phyloP scores from a whole-genome alignment of 2,329 filamentous ascomycete genomes.

The Alternaria conjuncta region DNA sequence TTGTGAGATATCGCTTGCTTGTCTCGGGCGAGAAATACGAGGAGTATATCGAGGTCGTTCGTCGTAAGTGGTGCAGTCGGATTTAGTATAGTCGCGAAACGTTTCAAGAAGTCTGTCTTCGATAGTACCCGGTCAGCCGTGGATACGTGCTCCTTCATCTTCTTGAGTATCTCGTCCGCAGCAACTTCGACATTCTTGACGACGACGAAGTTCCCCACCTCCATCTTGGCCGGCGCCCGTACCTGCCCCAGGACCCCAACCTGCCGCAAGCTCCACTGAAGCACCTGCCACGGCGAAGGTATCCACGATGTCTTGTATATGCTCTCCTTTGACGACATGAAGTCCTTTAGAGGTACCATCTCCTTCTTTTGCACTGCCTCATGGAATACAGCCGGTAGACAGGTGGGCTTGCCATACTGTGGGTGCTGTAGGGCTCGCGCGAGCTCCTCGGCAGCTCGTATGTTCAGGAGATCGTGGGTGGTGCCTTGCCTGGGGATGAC shows the following conservation, averaged over 20 bases:
- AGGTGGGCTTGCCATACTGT: conserved; percentile 81
- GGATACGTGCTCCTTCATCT: conserved; percentile 43
- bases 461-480: conserved; percentile 56
- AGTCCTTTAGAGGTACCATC: conserved; percentile 74
- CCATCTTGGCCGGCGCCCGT: conserved; percentile 61
- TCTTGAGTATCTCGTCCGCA: conserved; percentile 50
- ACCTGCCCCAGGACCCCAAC: conserved; percentile 62
- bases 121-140: conserved; percentile 46
- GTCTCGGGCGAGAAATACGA: conserved; percentile 58
- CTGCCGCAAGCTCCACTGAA: conserved; percentile 77
- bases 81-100: conserved; percentile 40
- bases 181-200: conserved; percentile 67
- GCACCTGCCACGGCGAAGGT: conserved; percentile 71
- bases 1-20: conserved; percentile 77
- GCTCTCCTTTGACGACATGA: conserved; percentile 69
- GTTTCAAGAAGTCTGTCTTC: conserved; percentile 40
- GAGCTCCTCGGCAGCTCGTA: conserved; percentile 67
- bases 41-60: conserved; percentile 79
- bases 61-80: conserved; percentile 35
- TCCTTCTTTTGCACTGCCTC: conserved; percentile 75
- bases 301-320: conserved; percentile 75
- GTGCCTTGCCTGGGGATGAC: conserved; percentile 54
- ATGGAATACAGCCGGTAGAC: conserved; percentile 76
- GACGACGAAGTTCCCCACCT: conserved; percentile 69
- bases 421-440: conserved; percentile 74